Base-by-base conservation (phyloP, 192 early-diverging fungal species). In the Cladochytrium replicatum region DNA sequence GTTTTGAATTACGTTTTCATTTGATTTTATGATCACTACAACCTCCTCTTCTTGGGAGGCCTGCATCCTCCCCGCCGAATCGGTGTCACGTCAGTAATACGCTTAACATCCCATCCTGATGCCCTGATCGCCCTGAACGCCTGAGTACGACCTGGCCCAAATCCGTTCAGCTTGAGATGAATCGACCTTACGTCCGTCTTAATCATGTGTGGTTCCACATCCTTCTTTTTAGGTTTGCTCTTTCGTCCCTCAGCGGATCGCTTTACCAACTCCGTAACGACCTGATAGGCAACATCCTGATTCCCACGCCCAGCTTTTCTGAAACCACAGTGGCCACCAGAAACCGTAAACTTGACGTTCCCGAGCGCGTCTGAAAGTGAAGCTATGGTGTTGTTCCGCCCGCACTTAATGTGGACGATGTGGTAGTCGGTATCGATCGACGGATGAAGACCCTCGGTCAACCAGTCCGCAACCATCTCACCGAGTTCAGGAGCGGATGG, bases 261-360 rank as follows among this genome's bases (percentile, higher is more conserved):
- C 22, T 80, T 75, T 29, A 84, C 68, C 54, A 94, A 47, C 59
- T 83, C 75, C 29, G 68, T 51, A 32, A 86, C 82, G 4, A 90
- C 84, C 70, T 88, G 90, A 63, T 94, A 92, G 4, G 88, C 91
- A 22, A 88, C 88, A 65, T 97, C 93, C 53, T 77, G 84, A 25
- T 87, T 88, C 32, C 86, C 82, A 11, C 93, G 78, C 44, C 84
- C 77, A 8, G 91, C 80, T 63, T 93, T 93, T 53, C 83, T 87
- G 53, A 97, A 85, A 23, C 88, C 88, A 3, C 79, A 80, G 11
- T 70, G 75, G 21, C 93, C 93, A 19, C 84, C 89, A 3, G 87
- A 86, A 30, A 82, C 68, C 41, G 74, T 82, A 23, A 82, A 68
- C 29, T 94, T 61, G 25, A 80, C 73, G 24, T 81, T 53, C 9